Evolutionary conservation across 306 rosid species (phyloP).

Genomic region (Prunus dulcis): DNA sequence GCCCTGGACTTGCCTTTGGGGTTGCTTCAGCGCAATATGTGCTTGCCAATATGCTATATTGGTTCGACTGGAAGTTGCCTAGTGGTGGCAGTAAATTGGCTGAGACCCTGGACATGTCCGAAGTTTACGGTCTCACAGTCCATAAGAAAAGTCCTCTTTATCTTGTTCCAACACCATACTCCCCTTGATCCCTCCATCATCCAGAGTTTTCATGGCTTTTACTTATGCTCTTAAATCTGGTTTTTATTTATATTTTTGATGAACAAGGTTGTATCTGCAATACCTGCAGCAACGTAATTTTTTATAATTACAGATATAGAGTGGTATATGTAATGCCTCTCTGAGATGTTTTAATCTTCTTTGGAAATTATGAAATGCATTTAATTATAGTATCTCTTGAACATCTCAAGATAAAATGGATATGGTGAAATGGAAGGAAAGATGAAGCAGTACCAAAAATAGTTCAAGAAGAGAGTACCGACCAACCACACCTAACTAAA

Average conservation of each 20-base stretch:
- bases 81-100: not conserved
- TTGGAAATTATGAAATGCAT: not conserved
- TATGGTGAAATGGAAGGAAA: not conserved
- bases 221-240: too few relatives aligned
- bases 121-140: constrained; percentile 15
- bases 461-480: not conserved
- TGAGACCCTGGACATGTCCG: constrained; percentile 31
- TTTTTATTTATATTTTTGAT: too few relatives aligned
- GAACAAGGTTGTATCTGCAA: not conserved
- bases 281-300: not conserved
- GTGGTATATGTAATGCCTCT: not conserved
- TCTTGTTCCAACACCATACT: constrained; percentile 24
- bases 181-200: not conserved
- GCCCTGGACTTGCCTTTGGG: constrained; percentile 27
- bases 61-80: constrained; percentile 32
- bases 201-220: too few relatives aligned
- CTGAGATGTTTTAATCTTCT: not conserved
- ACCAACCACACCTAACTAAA: not conserved
- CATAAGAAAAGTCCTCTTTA: constrained; percentile 31
- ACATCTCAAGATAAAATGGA: not conserved
- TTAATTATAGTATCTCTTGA: not conserved
- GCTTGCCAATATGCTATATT: not conserved
- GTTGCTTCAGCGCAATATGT: not conserved
- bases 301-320: not conserved
- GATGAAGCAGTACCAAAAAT: not conserved